Conservation (phyloP, 345 rosid species). For the Rhizophora apiculata region DNA sequence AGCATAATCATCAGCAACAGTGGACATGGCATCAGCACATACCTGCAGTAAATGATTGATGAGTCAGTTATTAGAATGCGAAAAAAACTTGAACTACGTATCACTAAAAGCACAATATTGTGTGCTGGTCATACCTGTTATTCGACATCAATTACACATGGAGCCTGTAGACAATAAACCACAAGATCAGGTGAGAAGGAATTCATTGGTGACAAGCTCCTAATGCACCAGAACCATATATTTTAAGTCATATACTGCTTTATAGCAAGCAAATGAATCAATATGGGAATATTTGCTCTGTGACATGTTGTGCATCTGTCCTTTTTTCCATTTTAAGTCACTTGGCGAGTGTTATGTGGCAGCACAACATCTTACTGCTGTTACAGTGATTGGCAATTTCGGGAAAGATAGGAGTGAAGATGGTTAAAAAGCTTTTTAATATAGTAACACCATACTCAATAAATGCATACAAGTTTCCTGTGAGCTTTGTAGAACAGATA, state of each 20-base stretch:
- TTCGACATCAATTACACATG: constrained; percentile 45
- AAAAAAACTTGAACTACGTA: background rate
- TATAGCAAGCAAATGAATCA: background rate
- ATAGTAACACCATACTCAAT: too few relatives aligned
- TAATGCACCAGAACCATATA: constrained; percentile 28
- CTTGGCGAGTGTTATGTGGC: too few relatives aligned
- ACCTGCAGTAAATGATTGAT: constrained; percentile 46
- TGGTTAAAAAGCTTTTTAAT: too few relatives aligned
- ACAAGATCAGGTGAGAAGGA: constrained; percentile 92
- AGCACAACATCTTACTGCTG: too few relatives aligned
- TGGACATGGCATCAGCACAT: constrained; percentile 66
- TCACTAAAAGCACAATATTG: background rate
- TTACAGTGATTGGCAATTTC: too few relatives aligned
- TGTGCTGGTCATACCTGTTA: constrained; percentile 49
- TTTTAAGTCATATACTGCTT: too few relatives aligned
- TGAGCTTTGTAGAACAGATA: too few relatives aligned
- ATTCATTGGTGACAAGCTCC: constrained; percentile 84
- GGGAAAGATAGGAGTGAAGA: too few relatives aligned
- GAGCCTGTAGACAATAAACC: constrained; percentile 86
- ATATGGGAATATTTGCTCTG: too few relatives aligned
- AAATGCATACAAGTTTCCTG: too few relatives aligned
- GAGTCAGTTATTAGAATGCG: background rate
- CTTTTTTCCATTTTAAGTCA: too few relatives aligned
- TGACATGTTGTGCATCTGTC: too few relatives aligned
- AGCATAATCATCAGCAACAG: constrained; percentile 64